A percentile compares a stretch with the other conserved stretches of the same genome.
These are phyloP conservation scores for Colletotrichum echinochloae DNA, from an alignment of 2,329 filamentous ascomycete species.

Conservation along the genomic window DNA sequence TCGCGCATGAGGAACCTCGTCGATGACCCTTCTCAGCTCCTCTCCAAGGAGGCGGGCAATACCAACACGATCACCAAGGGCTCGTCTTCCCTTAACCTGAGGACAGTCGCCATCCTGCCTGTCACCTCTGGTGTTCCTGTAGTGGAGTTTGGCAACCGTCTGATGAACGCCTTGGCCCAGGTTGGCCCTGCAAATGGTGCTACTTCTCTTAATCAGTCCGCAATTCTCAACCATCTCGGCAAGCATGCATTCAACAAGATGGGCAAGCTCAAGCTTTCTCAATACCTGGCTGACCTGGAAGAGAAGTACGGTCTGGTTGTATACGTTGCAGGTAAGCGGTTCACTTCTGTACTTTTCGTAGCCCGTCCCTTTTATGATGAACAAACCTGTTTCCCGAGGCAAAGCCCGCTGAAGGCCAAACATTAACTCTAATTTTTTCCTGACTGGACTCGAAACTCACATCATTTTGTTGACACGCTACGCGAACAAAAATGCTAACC, in stretches of 20 bases:
- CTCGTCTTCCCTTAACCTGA: constrained; percentile 89
- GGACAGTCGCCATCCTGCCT: constrained; percentile 92
- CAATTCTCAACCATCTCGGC: constrained; percentile 93
- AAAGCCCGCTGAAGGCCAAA: constrained; percentile 64
- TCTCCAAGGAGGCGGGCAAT: constrained; percentile 70
- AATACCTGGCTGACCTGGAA: constrained; percentile 95
- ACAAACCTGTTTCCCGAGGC: constrained; percentile 61
- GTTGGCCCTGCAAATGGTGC: constrained; percentile 91
- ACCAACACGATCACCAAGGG: constrained; percentile 73
- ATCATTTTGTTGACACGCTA: constrained; percentile 17
- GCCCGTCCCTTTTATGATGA: constrained; percentile 60
- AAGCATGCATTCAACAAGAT: constrained; percentile 97
- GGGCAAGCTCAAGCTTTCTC: constrained; percentile 94
- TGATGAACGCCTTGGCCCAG: constrained; percentile 89
- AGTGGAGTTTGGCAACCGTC: constrained; percentile 89
- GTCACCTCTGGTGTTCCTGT: constrained; percentile 93
- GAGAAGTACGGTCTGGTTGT: constrained; percentile 97
- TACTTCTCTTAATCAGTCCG: constrained; percentile 91
- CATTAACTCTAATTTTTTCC: constrained; percentile 78
- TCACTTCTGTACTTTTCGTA: background rate
- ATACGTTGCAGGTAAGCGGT: constrained; percentile 81
- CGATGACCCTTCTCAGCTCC: constrained; percentile 79
- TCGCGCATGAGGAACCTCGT: constrained; percentile 91
- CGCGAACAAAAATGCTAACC: constrained; percentile 46
- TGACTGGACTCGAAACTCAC: constrained; percentile 53